Evolutionary conservation across 257 asterid genomes (phyloP).

Genomic region (Nicotiana sylvestris): DNA sequence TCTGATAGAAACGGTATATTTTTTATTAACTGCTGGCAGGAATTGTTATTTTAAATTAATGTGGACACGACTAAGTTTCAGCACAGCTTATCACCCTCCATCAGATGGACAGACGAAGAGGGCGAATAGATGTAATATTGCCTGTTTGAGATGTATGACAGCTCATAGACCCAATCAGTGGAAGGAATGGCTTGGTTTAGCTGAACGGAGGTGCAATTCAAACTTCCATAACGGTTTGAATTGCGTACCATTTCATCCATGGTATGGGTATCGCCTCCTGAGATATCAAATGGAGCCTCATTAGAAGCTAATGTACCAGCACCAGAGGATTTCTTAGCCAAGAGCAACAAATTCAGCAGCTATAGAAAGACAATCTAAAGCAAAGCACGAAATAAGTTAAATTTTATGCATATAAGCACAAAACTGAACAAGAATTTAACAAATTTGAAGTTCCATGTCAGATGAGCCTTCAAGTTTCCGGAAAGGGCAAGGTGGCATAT

Average conservation of each 20-base stretch:
- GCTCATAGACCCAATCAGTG: not conserved
- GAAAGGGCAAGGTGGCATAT: constrained; percentile 3
- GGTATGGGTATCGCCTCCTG: not conserved
- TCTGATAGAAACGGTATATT: not conserved
- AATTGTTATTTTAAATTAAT: not conserved
- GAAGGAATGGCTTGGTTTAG: constrained; percentile 8
- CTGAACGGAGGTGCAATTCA: not conserved
- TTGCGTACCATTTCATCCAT: not conserved
- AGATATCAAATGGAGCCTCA: not conserved
- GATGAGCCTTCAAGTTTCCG: not conserved
- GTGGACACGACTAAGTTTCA: not conserved
- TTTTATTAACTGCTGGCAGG: not conserved
- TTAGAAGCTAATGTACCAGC: constrained; percentile 1
- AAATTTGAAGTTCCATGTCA: not conserved
- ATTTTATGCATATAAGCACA: not conserved
- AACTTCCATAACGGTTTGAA: not conserved
- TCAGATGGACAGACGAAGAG: not conserved
- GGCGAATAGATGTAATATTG: not conserved
- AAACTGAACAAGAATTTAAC: not conserved
- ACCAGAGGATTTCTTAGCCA: constrained; percentile 1
- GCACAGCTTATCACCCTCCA: not conserved
- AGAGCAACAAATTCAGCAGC: not conserved
- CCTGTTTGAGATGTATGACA: not conserved
- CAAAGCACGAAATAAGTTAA: not conserved
- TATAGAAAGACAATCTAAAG: not conserved